Percentiles rank a stretch among this genome's conserved stretches.
These are phyloP conservation scores for Talaromyces sp. DNA, from an alignment of 2,329 filamentous ascomycete genomes.

Conservation along the genomic window DNA sequence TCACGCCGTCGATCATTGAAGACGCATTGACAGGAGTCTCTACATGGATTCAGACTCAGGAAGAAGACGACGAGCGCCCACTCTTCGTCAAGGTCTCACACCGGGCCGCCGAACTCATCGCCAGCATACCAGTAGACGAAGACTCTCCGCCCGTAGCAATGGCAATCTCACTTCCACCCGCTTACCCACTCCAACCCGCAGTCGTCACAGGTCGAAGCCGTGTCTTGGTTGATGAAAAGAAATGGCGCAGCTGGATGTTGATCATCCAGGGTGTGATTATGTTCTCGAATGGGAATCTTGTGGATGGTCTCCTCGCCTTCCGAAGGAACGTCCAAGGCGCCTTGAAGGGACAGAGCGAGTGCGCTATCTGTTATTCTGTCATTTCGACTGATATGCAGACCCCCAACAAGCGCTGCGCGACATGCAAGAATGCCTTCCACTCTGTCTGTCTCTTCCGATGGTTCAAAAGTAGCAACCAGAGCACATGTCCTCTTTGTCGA, in stretches of 20 bases:
- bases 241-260: slow-evolving; percentile 87
- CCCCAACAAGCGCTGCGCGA: slow-evolving; percentile 84
- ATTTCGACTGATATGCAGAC: slow-evolving; percentile 83
- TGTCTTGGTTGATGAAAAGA: slow-evolving; percentile 81
- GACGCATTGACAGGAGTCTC: slow-evolving; percentile 37
- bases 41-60: slow-evolving; percentile 40
- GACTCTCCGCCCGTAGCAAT: slow-evolving; percentile 75
- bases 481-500: slow-evolving; percentile 85
- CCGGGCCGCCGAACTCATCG: slow-evolving; percentile 69
- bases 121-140: slow-evolving; percentile 84
- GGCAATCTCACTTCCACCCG: slow-evolving; percentile 70
- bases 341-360: slow-evolving; percentile 89
- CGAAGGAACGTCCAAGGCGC: slow-evolving; percentile 80
- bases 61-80: slow-evolving; percentile 47
- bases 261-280: slow-evolving; percentile 89
- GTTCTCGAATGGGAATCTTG: slow-evolving; percentile 82
- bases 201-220: slow-evolving; percentile 71
- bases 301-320: slow-evolving; percentile 81
- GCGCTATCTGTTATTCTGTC: slow-evolving; percentile 94
- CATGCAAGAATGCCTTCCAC: slow-evolving; percentile 94
- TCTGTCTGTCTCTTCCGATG: slow-evolving; percentile 86
- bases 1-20: slow-evolving; percentile 39
- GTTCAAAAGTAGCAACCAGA: slow-evolving; percentile 91
- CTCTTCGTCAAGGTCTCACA: slow-evolving; percentile 66
- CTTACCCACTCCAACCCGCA: slow-evolving; percentile 77